Base-by-base conservation (phyloP, 768 basidiomycete genomes). In the Trametes villosa region DNA sequence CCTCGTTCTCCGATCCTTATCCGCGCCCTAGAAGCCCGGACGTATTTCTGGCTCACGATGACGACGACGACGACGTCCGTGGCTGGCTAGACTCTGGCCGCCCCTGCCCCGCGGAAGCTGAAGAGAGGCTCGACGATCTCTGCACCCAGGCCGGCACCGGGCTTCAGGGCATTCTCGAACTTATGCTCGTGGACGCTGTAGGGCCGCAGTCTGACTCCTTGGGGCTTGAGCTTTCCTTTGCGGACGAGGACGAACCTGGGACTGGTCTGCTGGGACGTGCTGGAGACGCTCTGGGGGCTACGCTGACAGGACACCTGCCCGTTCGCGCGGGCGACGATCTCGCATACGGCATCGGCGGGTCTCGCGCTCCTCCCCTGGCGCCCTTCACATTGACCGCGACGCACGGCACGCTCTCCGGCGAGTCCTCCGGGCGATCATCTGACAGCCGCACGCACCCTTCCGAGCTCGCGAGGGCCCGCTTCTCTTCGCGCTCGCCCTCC, bases 261-360 rank as follows among this genome's bases (percentile, higher is more conserved):
- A 22, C 13, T 49, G 36, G 9, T 40, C 36, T 42, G 13, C 40
- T 49, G 20, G 56, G 24, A 46, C 26, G 24, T 34, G 27, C 30
- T 11, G 40, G 33, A 38, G 40, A 58, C 15, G 38, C 40, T 51
- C 48, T 50, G 18, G 57, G 45, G 30, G 27, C 47, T 41, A 41
- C 52, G 17, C 24, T 36, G 20, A 50, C 53, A 44, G 54, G 40
- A 47, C 31, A 46, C 33, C n/a, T 52, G 12, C 60, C 53, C 17
- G 9, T 62, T 51, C 41, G 34, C 36, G 5, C 55, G 13, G 54
- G 45, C 54, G 60, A 56, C 60, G 60, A 62, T 62, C 60, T 24
- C 31, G 33, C 24, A 15, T 52, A 29, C 49, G 53, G 33, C 52
- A 31, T 41, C 42, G 59, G 51, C 20, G 45, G 53, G 33, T 54